Percentiles rank a stretch among this genome's conserved stretches.
Conservation (phyloP, 768 basidiomycete genomes). For the Amanita rimosa region DNA sequence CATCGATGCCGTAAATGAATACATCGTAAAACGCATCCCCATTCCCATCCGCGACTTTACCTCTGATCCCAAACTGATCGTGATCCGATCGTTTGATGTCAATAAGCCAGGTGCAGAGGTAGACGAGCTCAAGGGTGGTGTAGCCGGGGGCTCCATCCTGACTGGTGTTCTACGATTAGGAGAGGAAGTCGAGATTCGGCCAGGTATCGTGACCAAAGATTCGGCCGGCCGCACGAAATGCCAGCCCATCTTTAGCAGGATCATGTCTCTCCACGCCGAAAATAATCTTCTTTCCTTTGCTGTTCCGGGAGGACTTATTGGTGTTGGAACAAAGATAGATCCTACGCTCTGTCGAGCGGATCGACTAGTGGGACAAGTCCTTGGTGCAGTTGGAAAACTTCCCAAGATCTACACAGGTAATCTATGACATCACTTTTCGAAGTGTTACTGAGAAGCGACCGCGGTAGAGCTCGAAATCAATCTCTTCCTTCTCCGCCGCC, state of each 20-base stretch:
- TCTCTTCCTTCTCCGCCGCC: constrained; percentile 86
- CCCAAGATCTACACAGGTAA: constrained; percentile 87
- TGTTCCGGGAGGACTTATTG: constrained; percentile 95
- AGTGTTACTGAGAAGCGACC: not conserved
- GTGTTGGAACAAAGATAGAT: constrained; percentile 95
- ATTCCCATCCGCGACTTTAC: constrained; percentile 91
- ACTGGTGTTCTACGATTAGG: constrained; percentile 86
- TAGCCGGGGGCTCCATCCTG: constrained; percentile 94
- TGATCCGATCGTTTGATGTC: constrained; percentile 98
- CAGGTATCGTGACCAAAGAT: constrained; percentile 95
- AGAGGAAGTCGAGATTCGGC: constrained; percentile 92
- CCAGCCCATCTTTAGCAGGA: constrained; percentile 85
- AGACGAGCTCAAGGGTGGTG: constrained; percentile 94
- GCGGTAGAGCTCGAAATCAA: constrained; percentile 77
- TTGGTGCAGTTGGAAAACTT: constrained; percentile 89
- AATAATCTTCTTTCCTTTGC: constrained; percentile 91
- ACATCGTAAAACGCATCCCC: constrained; percentile 94
- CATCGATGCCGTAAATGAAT: constrained; percentile 98
- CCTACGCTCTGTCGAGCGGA: constrained; percentile 96
- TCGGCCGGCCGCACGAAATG: constrained; percentile 81
- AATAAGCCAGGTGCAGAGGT: constrained; percentile 98
- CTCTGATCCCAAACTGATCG: constrained; percentile 86
- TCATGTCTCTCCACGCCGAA: constrained; percentile 91
- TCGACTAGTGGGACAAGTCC: constrained; percentile 91
- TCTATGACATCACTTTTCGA: constrained; percentile 1